Conservation (phyloP, 768 basidiomycete species). For the Tulasnella sp. region DNA sequence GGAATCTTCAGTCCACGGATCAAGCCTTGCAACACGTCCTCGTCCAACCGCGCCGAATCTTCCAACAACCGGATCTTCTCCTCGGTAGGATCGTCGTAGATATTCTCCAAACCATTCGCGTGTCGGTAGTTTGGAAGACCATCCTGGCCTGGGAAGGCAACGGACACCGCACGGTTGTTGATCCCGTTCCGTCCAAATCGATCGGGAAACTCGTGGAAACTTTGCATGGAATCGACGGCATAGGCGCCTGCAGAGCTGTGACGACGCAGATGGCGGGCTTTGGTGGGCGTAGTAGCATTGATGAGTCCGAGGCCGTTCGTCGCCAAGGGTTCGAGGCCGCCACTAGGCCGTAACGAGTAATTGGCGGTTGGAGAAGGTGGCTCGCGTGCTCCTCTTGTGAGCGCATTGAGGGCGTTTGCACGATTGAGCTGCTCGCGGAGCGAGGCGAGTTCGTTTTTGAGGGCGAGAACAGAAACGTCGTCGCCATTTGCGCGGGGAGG, state of each 20-base stretch:
- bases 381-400: constrained; percentile 60
- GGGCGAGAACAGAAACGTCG: constrained; percentile 67
- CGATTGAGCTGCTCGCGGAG: constrained; percentile 93
- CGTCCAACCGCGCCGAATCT: constrained; percentile 78
- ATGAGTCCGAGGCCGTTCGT: constrained; percentile 26
- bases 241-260: constrained; percentile 81
- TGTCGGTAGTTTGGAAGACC: constrained; percentile 50
- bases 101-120: constrained; percentile 53
- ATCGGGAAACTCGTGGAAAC: constrained; percentile 50
- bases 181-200: constrained; percentile 63
- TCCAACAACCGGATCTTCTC: constrained; percentile 93
- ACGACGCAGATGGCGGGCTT: constrained; percentile 54
- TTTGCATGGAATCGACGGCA: constrained; percentile 42
- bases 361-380: constrained; percentile 61
- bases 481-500: constrained; percentile 68
- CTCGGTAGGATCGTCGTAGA: constrained; percentile 82
- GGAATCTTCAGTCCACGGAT: constrained; percentile 90
- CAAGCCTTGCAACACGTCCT: constrained; percentile 83
- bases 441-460: constrained; percentile 85
- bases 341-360: constrained; percentile 51
- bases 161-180: constrained; percentile 70
- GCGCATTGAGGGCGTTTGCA: constrained; percentile 79
- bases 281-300: constrained; percentile 24
- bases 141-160: constrained; percentile 77
- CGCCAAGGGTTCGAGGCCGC: constrained; percentile 37